Percentiles rank a stretch among this genome's conserved stretches.
phyloP scores from a whole-genome alignment of 2,329 filamentous ascomycete genomes.

The Colletotrichum camelliae region DNA sequence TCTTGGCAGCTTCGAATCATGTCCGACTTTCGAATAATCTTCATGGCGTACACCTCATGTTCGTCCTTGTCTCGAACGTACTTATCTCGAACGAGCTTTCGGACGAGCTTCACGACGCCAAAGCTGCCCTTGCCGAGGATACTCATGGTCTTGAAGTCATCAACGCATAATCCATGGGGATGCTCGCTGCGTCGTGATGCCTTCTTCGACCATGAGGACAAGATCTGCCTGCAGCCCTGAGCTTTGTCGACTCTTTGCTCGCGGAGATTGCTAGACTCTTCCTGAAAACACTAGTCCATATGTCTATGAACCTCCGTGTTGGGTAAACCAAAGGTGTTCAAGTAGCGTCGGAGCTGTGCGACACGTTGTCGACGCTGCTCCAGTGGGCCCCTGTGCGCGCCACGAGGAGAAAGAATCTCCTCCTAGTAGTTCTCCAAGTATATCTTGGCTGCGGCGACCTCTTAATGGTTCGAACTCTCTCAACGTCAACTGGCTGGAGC shows the following conservation, averaged over 20 bases:
- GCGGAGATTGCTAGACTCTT: slow-evolving; percentile 59
- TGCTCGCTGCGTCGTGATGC: neutral
- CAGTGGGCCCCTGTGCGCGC: slow-evolving; percentile 52
- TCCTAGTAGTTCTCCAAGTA: slow-evolving; percentile 88
- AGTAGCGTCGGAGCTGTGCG: slow-evolving; percentile 65
- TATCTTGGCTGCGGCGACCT: slow-evolving; percentile 80
- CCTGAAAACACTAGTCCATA: slow-evolving; percentile 49
- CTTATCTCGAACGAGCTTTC: slow-evolving; percentile 49
- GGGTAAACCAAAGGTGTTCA: slow-evolving; percentile 53
- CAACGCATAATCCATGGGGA: slow-evolving; percentile 5
- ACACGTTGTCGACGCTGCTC: slow-evolving; percentile 66
- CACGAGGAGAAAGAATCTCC: slow-evolving; percentile 56
- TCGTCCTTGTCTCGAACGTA: neutral
- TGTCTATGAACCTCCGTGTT: slow-evolving; percentile 52
- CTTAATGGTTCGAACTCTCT: slow-evolving; percentile 69
- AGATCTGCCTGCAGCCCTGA: neutral
- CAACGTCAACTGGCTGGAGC: neutral
- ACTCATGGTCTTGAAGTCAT: slow-evolving; percentile 81
- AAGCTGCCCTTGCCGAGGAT: slow-evolving; percentile 94
- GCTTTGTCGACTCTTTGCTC: slow-evolving; percentile 3
- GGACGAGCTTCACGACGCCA: slow-evolving; percentile 86
- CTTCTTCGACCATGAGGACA: neutral
- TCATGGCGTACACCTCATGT: slow-evolving; percentile 86
- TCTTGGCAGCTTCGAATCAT: slow-evolving; percentile 94
- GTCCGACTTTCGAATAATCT: slow-evolving; percentile 91